These are phyloP conservation scores for Magnaporthiopsis incrustans DNA, from an alignment of 2,329 filamentous ascomycete genomes.

Conservation along the genomic window DNA sequence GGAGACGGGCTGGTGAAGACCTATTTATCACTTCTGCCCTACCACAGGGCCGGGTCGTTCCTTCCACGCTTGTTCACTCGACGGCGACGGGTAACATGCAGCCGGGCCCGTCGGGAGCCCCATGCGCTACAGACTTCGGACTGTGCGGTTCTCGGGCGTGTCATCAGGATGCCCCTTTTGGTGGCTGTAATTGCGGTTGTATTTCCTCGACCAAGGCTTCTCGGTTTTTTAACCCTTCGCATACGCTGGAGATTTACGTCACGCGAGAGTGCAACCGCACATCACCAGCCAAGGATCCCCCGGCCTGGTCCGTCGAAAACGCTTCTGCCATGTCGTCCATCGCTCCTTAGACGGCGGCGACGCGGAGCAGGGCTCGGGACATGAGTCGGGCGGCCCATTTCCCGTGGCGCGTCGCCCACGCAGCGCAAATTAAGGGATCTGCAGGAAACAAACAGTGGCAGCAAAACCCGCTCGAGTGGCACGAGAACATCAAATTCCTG, in stretches of 20 bases:
- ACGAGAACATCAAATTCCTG: too few species aligned
- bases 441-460: slow-evolving; percentile 13
- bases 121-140: neutral
- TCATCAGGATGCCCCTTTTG: neutral
- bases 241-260: neutral
- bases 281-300: neutral
- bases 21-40: neutral
- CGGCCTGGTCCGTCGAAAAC: neutral
- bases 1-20: neutral
- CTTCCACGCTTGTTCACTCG: neutral
- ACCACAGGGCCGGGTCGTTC: too few species aligned
- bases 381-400: neutral
- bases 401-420: neutral
- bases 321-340: neutral
- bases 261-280: neutral
- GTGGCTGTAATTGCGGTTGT: neutral
- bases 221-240: neutral
- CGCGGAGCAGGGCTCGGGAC: too few species aligned
- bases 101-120: neutral
- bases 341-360: neutral
- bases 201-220: neutral
- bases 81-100: neutral
- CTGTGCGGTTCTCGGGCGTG: neutral
- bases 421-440: neutral
- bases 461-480: neutral